Evolutionary conservation across 805 yeast species (phyloP).

Genomic region (Nakazawaea siamensis): DNA sequence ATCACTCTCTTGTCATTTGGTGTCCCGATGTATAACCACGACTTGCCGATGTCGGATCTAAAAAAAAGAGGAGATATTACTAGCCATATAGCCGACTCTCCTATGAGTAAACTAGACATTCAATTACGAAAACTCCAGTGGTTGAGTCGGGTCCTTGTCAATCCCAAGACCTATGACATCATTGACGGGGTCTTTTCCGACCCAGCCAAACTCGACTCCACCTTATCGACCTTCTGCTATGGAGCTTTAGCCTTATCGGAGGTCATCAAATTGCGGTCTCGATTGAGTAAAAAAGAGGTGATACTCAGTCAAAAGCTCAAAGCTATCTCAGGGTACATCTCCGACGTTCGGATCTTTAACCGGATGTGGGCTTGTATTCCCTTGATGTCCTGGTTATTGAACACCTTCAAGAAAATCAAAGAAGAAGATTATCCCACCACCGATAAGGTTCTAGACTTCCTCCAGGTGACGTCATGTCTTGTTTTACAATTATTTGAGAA

Average conservation of each 20-base stretch:
- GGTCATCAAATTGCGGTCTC: constrained; percentile 16
- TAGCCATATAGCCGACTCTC: too few relatives aligned
- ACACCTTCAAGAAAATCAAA: constrained; percentile 11
- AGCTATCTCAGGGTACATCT: constrained; percentile 21
- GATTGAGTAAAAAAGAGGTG: constrained; percentile 3
- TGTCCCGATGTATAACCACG: too few relatives aligned
- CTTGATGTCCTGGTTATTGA: constrained; percentile 16
- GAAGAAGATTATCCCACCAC: constrained; percentile 10
- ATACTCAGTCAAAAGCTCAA: constrained; percentile 12
- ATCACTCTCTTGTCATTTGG: too few relatives aligned
- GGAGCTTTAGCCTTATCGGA: constrained; percentile 20
- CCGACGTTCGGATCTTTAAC: constrained; percentile 27
- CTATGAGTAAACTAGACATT: too few relatives aligned
- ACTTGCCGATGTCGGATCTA: too few relatives aligned
- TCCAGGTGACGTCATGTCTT: constrained; percentile 19
- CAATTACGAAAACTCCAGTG: constrained; percentile 4
- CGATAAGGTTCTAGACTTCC: constrained; percentile 17
- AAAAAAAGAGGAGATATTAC: too few relatives aligned
- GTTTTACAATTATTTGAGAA: constrained; percentile 27
- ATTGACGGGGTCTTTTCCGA: constrained; percentile 18
- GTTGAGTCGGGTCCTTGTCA: constrained; percentile 13
- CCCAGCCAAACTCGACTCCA: constrained; percentile 20
- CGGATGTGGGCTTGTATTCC: constrained; percentile 27
- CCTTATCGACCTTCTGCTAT: constrained; percentile 26
- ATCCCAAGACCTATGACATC: constrained; percentile 20